phyloP scores from a whole-genome alignment of 192 early-diverging fungal species.

The Umbelopsis sp. region DNA sequence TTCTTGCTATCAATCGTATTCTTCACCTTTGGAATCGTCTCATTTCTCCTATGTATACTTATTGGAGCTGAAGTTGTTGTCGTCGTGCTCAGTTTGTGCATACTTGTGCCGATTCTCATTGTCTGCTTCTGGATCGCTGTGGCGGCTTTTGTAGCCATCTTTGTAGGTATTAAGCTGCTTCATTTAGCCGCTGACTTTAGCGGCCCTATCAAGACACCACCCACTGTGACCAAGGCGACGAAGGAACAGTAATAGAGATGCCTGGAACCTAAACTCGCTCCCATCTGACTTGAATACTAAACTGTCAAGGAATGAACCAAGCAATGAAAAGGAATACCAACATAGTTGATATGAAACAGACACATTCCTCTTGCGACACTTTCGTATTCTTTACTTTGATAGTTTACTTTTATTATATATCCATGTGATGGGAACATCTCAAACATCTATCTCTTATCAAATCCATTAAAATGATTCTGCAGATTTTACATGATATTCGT shows the following conservation, averaged over 20 bases:
- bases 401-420: too few species aligned
- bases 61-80: neutral
- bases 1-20: neutral
- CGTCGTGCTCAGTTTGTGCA: neutral
- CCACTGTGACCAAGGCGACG: neutral
- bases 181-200: conserved; percentile 2
- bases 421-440: too few species aligned
- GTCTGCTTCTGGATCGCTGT: neutral
- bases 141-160: neutral
- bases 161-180: neutral
- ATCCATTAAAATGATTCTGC: conserved; percentile 21
- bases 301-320: too few species aligned
- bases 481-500: conserved; percentile 64
- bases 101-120: neutral
- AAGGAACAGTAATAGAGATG: neutral
- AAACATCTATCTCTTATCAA: neutral
- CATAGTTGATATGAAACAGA: too few species aligned
- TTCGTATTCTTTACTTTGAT: too few species aligned
- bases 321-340: too few species aligned
- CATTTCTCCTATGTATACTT: neutral
- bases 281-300: too few species aligned
- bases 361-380: too few species aligned
- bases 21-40: neutral
- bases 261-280: too few species aligned
- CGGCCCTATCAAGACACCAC: neutral